Evolutionary conservation across 2,329 filamentous ascomycete genomes (phyloP).

Genomic region (Madurella mycetomatis): DNA sequence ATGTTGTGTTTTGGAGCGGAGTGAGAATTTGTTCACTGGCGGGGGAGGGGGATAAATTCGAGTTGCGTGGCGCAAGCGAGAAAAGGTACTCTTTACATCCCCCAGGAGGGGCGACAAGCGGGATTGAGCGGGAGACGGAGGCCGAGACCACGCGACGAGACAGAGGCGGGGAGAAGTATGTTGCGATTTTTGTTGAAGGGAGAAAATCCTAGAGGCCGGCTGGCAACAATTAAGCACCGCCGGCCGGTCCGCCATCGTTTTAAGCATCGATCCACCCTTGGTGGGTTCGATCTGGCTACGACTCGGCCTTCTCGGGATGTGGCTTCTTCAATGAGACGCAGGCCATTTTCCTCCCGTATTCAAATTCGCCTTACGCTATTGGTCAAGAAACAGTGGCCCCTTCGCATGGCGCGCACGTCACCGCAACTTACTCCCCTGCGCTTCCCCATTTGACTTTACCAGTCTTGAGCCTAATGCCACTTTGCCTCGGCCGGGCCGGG

Average conservation of each 20-base stretch:
- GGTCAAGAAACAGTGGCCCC: constrained; percentile 3
- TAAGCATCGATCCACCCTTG: constrained; percentile 14
- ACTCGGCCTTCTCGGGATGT: constrained; percentile 24
- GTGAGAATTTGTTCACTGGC: neutral
- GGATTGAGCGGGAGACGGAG: neutral
- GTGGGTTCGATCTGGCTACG: constrained; percentile 14
- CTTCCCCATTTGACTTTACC: constrained; percentile 16
- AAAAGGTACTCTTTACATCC: neutral
- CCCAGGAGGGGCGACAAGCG: neutral
- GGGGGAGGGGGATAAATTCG: neutral
- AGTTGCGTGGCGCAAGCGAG: neutral
- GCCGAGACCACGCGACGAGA: neutral
- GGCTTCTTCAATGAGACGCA: constrained; percentile 17
- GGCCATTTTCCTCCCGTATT: constrained; percentile 11
- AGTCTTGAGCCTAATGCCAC: neutral
- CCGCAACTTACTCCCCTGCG: constrained; percentile 14
- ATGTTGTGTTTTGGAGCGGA: neutral
- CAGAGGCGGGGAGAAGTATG: neutral
- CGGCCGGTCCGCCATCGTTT: constrained; percentile 3
- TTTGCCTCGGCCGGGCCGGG: constrained; percentile 1
- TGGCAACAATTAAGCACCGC: constrained; percentile 1
- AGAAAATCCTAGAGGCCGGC: neutral
- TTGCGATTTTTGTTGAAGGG: constrained; percentile 1
- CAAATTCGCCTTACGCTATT: constrained; percentile 18
- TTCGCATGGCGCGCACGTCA: constrained; percentile 3